Conservation (phyloP, 495 filamentous ascomycete species). For the Xylaria flabelliformis region DNA sequence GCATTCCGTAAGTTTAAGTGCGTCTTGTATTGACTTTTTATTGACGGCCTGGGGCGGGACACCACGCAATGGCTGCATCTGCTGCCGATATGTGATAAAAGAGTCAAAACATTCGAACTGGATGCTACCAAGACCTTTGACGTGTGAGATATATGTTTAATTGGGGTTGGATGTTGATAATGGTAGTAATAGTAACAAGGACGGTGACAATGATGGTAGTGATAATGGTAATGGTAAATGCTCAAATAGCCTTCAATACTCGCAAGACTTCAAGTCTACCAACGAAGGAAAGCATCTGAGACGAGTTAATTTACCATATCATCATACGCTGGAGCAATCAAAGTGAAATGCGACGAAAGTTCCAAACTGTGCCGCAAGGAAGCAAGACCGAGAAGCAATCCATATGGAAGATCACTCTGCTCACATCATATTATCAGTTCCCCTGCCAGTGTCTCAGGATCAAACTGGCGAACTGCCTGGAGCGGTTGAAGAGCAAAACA, state of each 20-base stretch:
- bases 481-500: conserved; percentile 1
- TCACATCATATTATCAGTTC: conserved; percentile 12
- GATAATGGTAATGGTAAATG: background rate
- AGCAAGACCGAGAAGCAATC: conserved; percentile 16
- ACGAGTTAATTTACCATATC: conserved; percentile 15
- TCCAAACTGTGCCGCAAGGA: conserved; percentile 3
- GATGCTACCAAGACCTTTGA: background rate
- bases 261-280: conserved; percentile 9
- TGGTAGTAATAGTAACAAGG: background rate
- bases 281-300: conserved; percentile 11
- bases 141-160: background rate
- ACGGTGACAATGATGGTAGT: too few relatives aligned
- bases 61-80: conserved; percentile 30
- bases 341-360: background rate
- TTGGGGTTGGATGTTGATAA: background rate
- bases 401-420: conserved; percentile 15
- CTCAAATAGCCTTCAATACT: background rate
- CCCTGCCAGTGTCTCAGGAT: conserved; percentile 19
- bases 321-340: background rate
- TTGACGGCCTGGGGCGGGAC: conserved; percentile 30
- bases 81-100: conserved; percentile 10
- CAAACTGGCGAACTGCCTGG: conserved; percentile 3
- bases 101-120: background rate
- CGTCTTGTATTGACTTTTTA: conserved; percentile 18
- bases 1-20: conserved; percentile 31